Evolutionary conservation across 768 basidiomycete genomes (phyloP).

Genomic region (Tephrocybe sp.): DNA sequence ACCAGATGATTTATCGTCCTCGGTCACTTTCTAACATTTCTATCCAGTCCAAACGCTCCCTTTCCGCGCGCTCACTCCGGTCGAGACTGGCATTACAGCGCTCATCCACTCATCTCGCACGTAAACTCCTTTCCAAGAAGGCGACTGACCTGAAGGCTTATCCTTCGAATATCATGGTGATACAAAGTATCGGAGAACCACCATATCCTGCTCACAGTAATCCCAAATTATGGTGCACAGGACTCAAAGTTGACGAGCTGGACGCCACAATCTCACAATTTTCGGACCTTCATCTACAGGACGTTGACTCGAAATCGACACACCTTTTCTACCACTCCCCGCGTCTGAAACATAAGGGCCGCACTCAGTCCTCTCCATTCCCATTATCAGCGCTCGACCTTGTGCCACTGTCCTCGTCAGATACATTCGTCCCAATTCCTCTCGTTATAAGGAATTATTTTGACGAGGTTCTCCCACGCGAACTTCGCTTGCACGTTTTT

Average conservation of each 20-base stretch:
- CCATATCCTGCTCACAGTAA: slow-evolving; percentile 30
- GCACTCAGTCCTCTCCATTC: slow-evolving; percentile 66
- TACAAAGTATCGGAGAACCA: slow-evolving; percentile 18
- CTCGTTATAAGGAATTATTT: slow-evolving; percentile 57
- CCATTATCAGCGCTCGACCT: slow-evolving; percentile 63
- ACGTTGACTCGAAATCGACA: neutral
- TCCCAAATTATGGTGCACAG: slow-evolving; percentile 44
- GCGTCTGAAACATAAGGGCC: slow-evolving; percentile 46
- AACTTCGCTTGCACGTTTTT: slow-evolving; percentile 66
- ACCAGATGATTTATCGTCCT: slow-evolving; percentile 37
- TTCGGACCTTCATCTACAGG: slow-evolving; percentile 10
- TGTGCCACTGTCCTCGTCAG: slow-evolving; percentile 47
- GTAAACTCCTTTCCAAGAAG: slow-evolving; percentile 53
- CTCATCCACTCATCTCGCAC: slow-evolving; percentile 51
- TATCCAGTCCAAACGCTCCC: slow-evolving; percentile 38
- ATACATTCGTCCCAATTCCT: slow-evolving; percentile 53
- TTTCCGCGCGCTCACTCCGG: slow-evolving; percentile 48
- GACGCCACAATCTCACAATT: slow-evolving; percentile 15
- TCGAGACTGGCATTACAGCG: slow-evolving; percentile 43
- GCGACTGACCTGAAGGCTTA: slow-evolving; percentile 12
- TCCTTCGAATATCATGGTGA: neutral
- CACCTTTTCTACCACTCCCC: slow-evolving; percentile 7
- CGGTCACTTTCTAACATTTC: slow-evolving; percentile 61
- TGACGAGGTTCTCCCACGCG: slow-evolving; percentile 69
- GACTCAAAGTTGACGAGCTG: slow-evolving; percentile 26